Base-by-base conservation (phyloP, 768 basidiomycete genomes). In the Phaffia australis region DNA sequence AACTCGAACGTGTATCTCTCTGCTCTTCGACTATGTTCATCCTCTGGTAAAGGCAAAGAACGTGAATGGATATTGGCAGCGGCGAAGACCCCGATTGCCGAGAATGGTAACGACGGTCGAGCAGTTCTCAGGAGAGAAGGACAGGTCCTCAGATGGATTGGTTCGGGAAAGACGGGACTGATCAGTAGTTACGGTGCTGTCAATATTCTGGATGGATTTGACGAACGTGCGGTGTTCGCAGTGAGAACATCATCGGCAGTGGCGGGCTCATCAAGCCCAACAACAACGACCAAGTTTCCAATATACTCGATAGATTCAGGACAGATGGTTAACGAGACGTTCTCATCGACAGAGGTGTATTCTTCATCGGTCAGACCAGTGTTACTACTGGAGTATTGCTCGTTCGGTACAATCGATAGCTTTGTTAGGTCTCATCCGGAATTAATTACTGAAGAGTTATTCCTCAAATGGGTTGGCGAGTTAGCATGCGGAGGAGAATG, bases 381-480 rank as follows among this genome's bases (percentile, higher is more conserved):
- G 11, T 68, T 77, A 29, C 62, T 76, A n/a, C 60, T 77, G 11
- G 73, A 74, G 61, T 72, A 74, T 61, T 71, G 71, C 5, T 61
- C 71, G 0, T 60, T 73, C 3, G 76, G 76, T 1, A 76, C 75
- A 14, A 60, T 77, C 51, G 75, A 74, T 54, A 63, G 69, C 27
- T 71, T 76, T 48, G 59, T 76, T n/a, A 65, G 72, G 50, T 70
- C 65, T 1, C 73, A 71, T 66, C 73, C 74, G 11, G 70, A 70
- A 23, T 27, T 74, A 18, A 73, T 76, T 0, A 73, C 69, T 11
- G 70, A 57, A 47, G 47, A 70, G 15, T 30, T 74, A n/a, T 77
- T 74, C 74, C 63, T 67, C 30, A 68, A 70, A 27, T 77, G 78
- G 76, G 75, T 78, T 1, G 64, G 66, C 21, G 73, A 78, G 69